Percentiles rank a stretch among this genome's conserved stretches.
phyloP scores from a whole-genome alignment of 202 grass and related monocot genomes.

The Brachypodium distachyon region DNA sequence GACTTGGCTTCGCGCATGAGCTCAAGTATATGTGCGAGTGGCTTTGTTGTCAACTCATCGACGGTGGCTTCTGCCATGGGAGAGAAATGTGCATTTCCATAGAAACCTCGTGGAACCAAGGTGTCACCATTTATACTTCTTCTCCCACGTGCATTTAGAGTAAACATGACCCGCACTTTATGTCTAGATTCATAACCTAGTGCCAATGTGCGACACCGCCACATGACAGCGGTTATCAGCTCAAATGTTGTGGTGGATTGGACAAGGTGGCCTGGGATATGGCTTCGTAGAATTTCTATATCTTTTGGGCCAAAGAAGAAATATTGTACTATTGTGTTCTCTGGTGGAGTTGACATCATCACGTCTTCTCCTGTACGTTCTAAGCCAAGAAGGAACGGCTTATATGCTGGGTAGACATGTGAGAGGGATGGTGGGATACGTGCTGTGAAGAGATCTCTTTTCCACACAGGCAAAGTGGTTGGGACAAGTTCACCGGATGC shows the following conservation, averaged over 20 bases:
- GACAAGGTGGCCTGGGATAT: neutral
- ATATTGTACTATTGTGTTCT: neutral
- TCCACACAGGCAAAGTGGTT: neutral
- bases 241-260: neutral
- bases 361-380: neutral
- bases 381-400: neutral
- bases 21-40: neutral
- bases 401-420: neutral
- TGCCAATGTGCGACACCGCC: neutral
- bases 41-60: neutral
- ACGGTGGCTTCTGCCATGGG: neutral
- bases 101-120: neutral
- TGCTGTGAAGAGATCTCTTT: neutral
- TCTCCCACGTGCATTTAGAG: neutral
- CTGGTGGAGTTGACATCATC: neutral
- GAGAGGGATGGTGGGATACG: neutral
- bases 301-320: neutral
- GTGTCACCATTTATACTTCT: neutral
- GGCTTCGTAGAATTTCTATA: neutral
- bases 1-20: neutral
- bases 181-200: neutral
- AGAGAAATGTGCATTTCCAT: neutral
- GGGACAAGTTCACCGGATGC: neutral
- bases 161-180: neutral
- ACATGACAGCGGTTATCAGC: neutral